phyloP scores from a whole-genome alignment of 805 yeast genomes.

The Saccharomycopsis microspora region DNA sequence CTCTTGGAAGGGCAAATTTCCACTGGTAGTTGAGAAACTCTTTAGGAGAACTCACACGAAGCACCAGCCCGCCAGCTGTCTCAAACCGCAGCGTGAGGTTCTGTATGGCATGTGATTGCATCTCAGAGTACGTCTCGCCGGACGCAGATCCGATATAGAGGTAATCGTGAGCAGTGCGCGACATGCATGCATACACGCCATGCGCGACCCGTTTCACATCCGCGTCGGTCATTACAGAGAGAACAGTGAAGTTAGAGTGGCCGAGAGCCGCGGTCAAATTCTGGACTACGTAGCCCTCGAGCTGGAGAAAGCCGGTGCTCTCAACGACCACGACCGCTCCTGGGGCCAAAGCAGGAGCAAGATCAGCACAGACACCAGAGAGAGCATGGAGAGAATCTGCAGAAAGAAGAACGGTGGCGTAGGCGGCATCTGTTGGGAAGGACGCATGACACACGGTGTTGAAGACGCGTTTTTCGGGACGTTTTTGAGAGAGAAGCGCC shows the following conservation, averaged over 20 bases:
- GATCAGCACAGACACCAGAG: constrained; percentile 24
- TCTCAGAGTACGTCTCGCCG: constrained; percentile 31
- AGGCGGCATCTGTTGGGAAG: no score
- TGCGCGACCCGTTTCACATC: constrained; percentile 32
- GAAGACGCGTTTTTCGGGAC: no score
- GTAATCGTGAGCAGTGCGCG: constrained; percentile 30
- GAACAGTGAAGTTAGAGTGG: constrained; percentile 26
- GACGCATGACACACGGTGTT: no score
- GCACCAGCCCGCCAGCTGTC: constrained; percentile 21
- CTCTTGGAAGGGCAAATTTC: constrained; percentile 71
- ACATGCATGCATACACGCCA: constrained; percentile 24
- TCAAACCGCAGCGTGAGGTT: constrained; percentile 28
- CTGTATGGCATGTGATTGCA: constrained; percentile 24
- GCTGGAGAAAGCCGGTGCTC: constrained; percentile 58
- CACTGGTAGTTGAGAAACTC: constrained; percentile 70
- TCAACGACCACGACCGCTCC: constrained; percentile 51
- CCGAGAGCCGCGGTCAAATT: constrained; percentile 30
- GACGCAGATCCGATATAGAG: constrained; percentile 27
- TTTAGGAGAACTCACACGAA: constrained; percentile 35
- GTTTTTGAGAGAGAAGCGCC: no score
- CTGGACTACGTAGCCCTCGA: constrained; percentile 49
- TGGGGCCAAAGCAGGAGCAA: constrained; percentile 27
- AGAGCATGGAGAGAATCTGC: no score
- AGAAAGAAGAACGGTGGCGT: no score
- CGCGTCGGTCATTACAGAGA: constrained; percentile 51